Base-by-base conservation (phyloP, 2,329 filamentous ascomycete species). In the Sporothrix brunneoviolacea region DNA sequence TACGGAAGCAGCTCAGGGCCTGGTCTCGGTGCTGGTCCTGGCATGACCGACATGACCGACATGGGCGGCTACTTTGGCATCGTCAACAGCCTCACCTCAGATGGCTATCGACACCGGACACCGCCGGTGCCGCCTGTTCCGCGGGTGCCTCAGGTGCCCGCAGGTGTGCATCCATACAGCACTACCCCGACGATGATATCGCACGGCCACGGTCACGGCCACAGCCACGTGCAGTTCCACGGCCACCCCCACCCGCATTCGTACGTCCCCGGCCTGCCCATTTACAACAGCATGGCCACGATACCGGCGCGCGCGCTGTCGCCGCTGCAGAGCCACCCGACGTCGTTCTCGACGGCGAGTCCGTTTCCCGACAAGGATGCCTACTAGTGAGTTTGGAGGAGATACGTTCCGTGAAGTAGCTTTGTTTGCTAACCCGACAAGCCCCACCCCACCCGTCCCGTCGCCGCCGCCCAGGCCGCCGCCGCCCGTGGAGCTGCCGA, bases 401-500 rank as follows among this genome's bases (percentile, higher is more conserved):
- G 24, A 28, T 28, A 28, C 24, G 24, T 19, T n/a, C 32, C 32
- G 5, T 33, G 13, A n/a, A n/a, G n/a, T n/a, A n/a, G n/a, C n/a
- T n/a, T n/a, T n/a, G n/a, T n/a, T n/a, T n/a, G n/a, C n/a, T n/a
- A n/a, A n/a, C n/a, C 36, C 18, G 7, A 19, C 36, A 18, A 16
- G 9, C 8, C 35, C n/a, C n/a, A 10, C 6, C 24, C n/a, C 27
- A 36, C 22, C 40, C n/a, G 48, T 54, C 36, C 49, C 42, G 36
- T 54, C 38, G 19, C 38, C 35, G 24, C 39, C 41, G 36, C 49
- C 30, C 36, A 54, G 43, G 39, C 52, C 35, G 21, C 48, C 18
- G 0, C 64, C 57, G 10, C 52, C 24, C 0, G 65, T 63, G 1
- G 70, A 72, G 53, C 57, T 73, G 2, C 65, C 70, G 4, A 55